Evolutionary conservation across 345 rosid species (phyloP), one percentile per base, ranked within the genome.

Genomic region (Rhodomyrtus tomentosa): DNA sequence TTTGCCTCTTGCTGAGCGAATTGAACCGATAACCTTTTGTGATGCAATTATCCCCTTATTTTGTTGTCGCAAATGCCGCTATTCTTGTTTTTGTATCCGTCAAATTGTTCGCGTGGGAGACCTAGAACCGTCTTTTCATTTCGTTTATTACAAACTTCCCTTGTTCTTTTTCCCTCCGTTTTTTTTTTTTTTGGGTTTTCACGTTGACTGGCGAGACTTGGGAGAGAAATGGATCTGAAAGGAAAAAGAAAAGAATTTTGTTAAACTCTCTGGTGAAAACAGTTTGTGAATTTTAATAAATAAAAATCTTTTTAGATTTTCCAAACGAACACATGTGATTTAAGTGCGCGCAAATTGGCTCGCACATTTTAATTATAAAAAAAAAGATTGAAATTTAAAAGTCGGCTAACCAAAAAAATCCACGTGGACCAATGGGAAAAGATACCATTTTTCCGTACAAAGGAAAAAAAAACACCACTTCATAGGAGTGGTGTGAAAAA

Each of bases 121-220:
- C 15, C 0, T 29, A 1, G 10, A 29, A 18, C 73, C 21, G 0
- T 6, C 6, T 29, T 29, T n/a, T 58, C 13, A 1, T n/a, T n/a
- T n/a, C n/a, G n/a, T n/a, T n/a, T n/a, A n/a, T n/a, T n/a, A n/a
- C n/a, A n/a, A n/a, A n/a, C n/a, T n/a, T n/a, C n/a, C n/a, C n/a
- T n/a, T n/a, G n/a, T n/a, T n/a, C n/a, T n/a, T n/a, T n/a, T n/a
- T n/a, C n/a, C n/a, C n/a, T n/a, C n/a, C n/a, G n/a, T n/a, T n/a
- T n/a, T n/a, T n/a, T n/a, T n/a, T n/a, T n/a, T n/a, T n/a, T n/a
- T n/a, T n/a, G n/a, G n/a, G n/a, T n/a, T n/a, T n/a, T n/a, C n/a
- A n/a, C n/a, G n/a, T n/a, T n/a, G 53, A 50, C 7, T 15, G 53
- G 53, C 5, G 55, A 53, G 25, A 18, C 74, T 29, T 0, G 11